Conservation (phyloP, 192 early-diverging fungal species). For the Dissophora ornata region DNA sequence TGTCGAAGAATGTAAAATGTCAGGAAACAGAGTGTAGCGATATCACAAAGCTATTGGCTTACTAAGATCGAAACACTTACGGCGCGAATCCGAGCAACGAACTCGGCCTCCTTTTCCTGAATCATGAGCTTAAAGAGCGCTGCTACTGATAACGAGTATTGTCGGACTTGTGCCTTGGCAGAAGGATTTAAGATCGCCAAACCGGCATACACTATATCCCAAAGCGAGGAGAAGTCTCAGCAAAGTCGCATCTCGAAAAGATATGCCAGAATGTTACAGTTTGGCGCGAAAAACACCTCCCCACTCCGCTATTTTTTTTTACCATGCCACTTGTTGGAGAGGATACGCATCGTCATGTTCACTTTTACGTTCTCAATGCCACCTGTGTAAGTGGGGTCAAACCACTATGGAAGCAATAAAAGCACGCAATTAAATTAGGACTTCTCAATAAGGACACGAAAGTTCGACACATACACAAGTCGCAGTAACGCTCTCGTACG, state of each 20-base stretch:
- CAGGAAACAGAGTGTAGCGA: too few species aligned
- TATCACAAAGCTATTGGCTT: too few species aligned
- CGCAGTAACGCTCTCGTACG: too few species aligned
- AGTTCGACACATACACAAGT: too few species aligned
- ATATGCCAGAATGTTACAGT: too few species aligned
- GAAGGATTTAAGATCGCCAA: slow-evolving; percentile 93
- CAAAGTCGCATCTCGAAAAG: too few species aligned
- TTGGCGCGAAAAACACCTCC: too few species aligned
- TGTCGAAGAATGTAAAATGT: neutral
- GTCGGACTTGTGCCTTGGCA: slow-evolving; percentile 85
- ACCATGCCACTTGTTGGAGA: slow-evolving; percentile 97
- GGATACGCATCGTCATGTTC: slow-evolving; percentile 92
- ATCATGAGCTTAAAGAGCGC: slow-evolving; percentile 97
- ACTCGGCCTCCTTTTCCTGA: slow-evolving; percentile 82
- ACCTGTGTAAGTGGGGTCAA: slow-evolving; percentile 85
- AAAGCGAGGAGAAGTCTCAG: too few species aligned
- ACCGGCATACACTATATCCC: slow-evolving; percentile 62
- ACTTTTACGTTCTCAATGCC: slow-evolving; percentile 99
- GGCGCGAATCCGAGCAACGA: slow-evolving; percentile 73
- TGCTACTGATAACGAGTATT: slow-evolving; percentile 89
- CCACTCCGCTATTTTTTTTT: too few species aligned
- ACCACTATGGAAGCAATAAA: slow-evolving; percentile 72
- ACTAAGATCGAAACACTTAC: slow-evolving; percentile 52
- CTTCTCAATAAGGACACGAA: too few species aligned
- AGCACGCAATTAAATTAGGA: too few species aligned